A percentile compares a stretch with the other conserved stretches of the same genome.
Evolutionary conservation across 352 stramenopile species (phyloP).

Genomic region (Phytophthora brassicae): DNA sequence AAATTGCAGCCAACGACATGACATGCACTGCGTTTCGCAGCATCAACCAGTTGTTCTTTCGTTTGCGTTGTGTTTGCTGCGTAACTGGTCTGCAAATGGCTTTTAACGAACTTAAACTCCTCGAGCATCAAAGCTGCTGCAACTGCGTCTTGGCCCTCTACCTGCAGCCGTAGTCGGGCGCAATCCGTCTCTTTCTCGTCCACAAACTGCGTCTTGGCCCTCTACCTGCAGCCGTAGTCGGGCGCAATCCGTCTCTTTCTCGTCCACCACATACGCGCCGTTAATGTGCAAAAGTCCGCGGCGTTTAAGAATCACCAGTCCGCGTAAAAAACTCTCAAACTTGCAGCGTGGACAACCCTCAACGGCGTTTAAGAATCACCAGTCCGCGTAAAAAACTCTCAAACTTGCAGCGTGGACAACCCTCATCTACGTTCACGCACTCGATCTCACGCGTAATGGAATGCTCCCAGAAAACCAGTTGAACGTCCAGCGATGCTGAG

Average conservation of each 20-base stretch:
- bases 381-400: constrained; percentile 41
- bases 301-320: constrained; percentile 41
- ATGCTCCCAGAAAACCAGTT: constrained; percentile 34
- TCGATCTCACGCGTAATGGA: constrained; percentile 34
- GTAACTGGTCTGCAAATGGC: constrained; percentile 41
- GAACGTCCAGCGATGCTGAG: constrained; percentile 20
- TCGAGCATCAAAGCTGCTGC: constrained; percentile 20
- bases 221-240: constrained; percentile 48
- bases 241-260: constrained; percentile 14
- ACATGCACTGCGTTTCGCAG: constrained; percentile 41
- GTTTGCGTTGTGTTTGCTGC: not conserved
- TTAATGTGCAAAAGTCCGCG: constrained; percentile 36
- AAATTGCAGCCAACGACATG: constrained; percentile 59
- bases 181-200: constrained; percentile 4
- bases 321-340: constrained; percentile 44
- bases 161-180: constrained; percentile 46
- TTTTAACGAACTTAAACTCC: constrained; percentile 51
- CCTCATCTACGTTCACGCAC: constrained; percentile 39
- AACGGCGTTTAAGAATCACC: constrained; percentile 37
- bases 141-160: constrained; percentile 28
- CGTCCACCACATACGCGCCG: constrained; percentile 39
- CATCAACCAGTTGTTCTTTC: constrained; percentile 10
- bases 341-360: constrained; percentile 40
- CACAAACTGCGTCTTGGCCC: constrained; percentile 25
- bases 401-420: constrained; percentile 46